Conservation (phyloP, 768 basidiomycete species). For the Clathrus columnatus region DNA sequence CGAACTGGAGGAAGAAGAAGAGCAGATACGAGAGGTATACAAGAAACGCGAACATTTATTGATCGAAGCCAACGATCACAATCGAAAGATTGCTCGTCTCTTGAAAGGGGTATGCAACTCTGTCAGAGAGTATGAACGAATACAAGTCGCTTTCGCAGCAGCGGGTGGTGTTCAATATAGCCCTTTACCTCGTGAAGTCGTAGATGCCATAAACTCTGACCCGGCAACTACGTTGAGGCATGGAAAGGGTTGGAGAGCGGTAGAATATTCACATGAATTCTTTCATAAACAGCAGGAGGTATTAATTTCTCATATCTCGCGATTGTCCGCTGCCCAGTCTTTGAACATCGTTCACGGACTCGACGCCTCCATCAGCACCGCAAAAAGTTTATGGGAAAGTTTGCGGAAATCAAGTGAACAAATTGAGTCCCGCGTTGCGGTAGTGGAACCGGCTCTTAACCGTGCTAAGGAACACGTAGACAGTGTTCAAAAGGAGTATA, state of each 20-base stretch:
- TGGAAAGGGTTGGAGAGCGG: constrained; percentile 57
- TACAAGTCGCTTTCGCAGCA: constrained; percentile 44
- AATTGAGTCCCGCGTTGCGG: background rate
- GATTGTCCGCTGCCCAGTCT: background rate
- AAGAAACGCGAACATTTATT: constrained; percentile 31
- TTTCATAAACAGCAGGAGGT: constrained; percentile 49
- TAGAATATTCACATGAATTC: constrained; percentile 66
- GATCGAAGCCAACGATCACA: constrained; percentile 49
- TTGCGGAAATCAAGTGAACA: background rate
- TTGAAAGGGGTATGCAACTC: constrained; percentile 55
- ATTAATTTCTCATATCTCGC: constrained; percentile 17
- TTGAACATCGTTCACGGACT: background rate
- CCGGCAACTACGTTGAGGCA: constrained; percentile 62
- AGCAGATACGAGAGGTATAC: constrained; percentile 53
- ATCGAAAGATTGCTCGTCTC: constrained; percentile 59
- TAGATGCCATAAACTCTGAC: constrained; percentile 70
- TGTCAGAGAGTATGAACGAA: constrained; percentile 56
- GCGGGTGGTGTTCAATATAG: constrained; percentile 39
- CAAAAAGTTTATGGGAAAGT: background rate
- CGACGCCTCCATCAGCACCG: background rate
- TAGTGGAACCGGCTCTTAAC: background rate
- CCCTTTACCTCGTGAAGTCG: constrained; percentile 52
- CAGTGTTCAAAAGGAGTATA: constrained; percentile 1
- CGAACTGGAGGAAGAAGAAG: constrained; percentile 38
- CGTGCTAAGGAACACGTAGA: background rate